phyloP scores from a whole-genome alignment of 176 grass and related monocot species.

The Lolium multiflorum region DNA sequence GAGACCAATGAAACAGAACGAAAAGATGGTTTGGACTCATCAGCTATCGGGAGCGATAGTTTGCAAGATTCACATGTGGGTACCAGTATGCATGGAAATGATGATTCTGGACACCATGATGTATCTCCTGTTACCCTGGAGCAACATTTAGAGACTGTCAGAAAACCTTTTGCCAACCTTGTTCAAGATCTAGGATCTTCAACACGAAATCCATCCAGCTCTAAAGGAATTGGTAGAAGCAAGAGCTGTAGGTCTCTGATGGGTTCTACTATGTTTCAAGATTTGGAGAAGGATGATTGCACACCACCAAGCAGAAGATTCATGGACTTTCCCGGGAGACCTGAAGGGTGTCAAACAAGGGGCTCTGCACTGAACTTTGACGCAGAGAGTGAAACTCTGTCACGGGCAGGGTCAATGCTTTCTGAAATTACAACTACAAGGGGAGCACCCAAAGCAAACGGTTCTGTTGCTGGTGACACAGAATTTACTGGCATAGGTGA shows the following conservation, averaged over 20 bases:
- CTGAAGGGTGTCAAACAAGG: conserved; percentile 63
- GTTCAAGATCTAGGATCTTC: conserved; percentile 59
- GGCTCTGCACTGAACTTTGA: conserved; percentile 56
- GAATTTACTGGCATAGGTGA: conserved; percentile 74
- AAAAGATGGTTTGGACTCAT: conserved; percentile 46
- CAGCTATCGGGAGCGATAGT: conserved; percentile 54
- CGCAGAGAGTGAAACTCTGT: conserved; percentile 64
- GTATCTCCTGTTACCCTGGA: conserved; percentile 69
- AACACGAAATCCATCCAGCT: conserved; percentile 41
- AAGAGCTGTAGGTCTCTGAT: conserved; percentile 80
- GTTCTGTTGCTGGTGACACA: conserved; percentile 53
- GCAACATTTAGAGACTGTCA: conserved; percentile 90
- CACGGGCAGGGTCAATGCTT: conserved; percentile 74
- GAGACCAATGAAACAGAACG: conserved; percentile 61
- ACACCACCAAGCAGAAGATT: conserved; percentile 81
- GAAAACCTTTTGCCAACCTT: conserved; percentile 63
- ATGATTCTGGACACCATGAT: conserved; percentile 25
- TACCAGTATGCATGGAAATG: conserved; percentile 34
- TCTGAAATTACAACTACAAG: conserved; percentile 67
- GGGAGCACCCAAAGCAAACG: conserved; percentile 45
- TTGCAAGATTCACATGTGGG: conserved; percentile 37
- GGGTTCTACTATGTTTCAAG: conserved; percentile 60
- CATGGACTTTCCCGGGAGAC: conserved; percentile 69
- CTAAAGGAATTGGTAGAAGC: conserved; percentile 74
- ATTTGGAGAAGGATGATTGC: conserved; percentile 52